Evolutionary conservation across 225 moss, liverwort and hornwort species (phyloP).

Genomic region (Physcomitrellopsis africana): DNA sequence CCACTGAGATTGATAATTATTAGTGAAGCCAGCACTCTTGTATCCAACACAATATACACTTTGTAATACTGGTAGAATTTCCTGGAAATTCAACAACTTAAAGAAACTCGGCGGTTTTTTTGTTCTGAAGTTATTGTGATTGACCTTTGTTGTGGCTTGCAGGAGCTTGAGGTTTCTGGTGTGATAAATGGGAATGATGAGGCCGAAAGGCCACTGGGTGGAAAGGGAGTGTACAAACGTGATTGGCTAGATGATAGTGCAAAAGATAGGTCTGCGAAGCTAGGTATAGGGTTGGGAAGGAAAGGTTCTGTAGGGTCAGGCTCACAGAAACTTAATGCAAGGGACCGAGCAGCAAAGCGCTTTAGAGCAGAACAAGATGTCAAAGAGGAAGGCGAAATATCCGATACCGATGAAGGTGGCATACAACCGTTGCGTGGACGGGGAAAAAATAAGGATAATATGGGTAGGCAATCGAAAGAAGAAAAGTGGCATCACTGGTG

Average conservation of each 20-base stretch:
- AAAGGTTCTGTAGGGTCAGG: slow-evolving; percentile 57
- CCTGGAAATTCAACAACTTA: neutral
- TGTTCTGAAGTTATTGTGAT: neutral
- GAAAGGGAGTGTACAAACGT: slow-evolving; percentile 62
- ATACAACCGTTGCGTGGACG: slow-evolving; percentile 60
- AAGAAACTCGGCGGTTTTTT: neutral
- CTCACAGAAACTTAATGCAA: slow-evolving; percentile 54
- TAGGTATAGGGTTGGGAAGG: slow-evolving; percentile 50
- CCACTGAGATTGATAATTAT: neutral
- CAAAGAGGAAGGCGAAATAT: slow-evolving; percentile 99
- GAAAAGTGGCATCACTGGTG: slow-evolving; percentile 99
- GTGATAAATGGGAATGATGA: slow-evolving; percentile 65
- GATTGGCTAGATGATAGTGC: slow-evolving; percentile 67
- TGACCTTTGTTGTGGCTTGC: slow-evolving; percentile 21
- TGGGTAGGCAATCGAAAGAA: slow-evolving; percentile 84
- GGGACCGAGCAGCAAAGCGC: slow-evolving; percentile 72
- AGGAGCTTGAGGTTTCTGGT: slow-evolving; percentile 95
- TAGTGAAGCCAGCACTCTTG: neutral
- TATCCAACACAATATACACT: neutral
- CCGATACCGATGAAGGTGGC: slow-evolving; percentile 81
- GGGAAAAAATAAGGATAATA: slow-evolving; percentile 57
- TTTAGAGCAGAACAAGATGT: slow-evolving; percentile 65
- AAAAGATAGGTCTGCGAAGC: slow-evolving; percentile 71
- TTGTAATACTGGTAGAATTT: neutral
- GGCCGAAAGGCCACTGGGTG: slow-evolving; percentile 59